Evolutionary conservation across 768 basidiomycete genomes (phyloP).

Genomic region (Hygrocybe punicea): DNA sequence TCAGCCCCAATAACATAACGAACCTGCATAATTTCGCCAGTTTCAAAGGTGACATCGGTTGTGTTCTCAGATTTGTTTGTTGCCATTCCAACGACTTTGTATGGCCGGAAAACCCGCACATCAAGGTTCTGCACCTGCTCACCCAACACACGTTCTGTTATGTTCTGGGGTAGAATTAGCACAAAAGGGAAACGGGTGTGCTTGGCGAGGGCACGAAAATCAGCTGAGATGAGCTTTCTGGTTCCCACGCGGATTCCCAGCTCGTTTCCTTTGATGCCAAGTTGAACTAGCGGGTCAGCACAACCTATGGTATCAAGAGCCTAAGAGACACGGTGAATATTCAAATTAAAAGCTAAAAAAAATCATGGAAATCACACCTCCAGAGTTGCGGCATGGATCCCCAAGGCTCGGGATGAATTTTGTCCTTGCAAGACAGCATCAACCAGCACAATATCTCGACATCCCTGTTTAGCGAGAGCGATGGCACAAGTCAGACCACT

Average conservation of each 20-base stretch:
- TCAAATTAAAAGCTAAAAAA: background rate
- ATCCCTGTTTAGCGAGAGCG: conserved; percentile 43
- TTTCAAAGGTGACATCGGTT: conserved; percentile 45
- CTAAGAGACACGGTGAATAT: conserved; percentile 25
- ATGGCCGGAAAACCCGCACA: conserved; percentile 35
- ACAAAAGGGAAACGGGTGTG: conserved; percentile 46
- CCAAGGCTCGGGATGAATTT: conserved; percentile 43
- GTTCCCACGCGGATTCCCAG: conserved; percentile 32
- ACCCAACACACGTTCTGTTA: conserved; percentile 42
- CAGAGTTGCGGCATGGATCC: conserved; percentile 51
- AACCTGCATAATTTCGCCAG: conserved; percentile 42
- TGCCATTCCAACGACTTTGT: conserved; percentile 40
- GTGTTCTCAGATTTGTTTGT: conserved; percentile 20
- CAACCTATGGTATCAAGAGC: conserved; percentile 45
- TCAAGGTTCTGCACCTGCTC: conserved; percentile 31
- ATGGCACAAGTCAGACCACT: conserved; percentile 46
- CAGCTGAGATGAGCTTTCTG: conserved; percentile 22
- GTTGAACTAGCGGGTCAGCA: conserved; percentile 36
- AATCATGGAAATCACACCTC: conserved; percentile 34
- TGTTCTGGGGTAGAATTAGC: conserved; percentile 42
- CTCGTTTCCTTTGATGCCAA: conserved; percentile 32
- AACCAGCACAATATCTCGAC: conserved; percentile 42
- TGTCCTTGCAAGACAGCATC: conserved; percentile 34
- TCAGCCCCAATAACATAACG: conserved; percentile 53
- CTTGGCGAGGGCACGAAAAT: conserved; percentile 34